Conservation (phyloP, 106 monocot species). For the Alisma plantagoaquatica region DNA sequence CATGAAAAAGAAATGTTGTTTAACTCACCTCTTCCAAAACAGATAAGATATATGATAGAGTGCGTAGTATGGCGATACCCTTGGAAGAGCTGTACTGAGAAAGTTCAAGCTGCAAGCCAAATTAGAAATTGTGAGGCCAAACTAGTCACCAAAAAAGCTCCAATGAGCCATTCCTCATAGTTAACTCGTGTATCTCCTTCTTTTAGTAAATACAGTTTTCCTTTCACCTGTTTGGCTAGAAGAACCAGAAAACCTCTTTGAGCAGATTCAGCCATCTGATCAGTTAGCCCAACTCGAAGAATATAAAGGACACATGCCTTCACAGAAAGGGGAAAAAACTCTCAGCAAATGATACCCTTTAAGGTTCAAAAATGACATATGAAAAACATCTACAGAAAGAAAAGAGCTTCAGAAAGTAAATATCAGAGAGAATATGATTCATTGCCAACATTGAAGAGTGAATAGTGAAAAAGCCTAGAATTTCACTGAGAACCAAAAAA, state of each 20-base stretch:
- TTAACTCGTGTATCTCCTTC: no score
- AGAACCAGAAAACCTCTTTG: constrained; percentile 75
- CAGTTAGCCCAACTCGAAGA: constrained; percentile 81
- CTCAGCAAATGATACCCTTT: not conserved
- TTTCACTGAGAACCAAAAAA: no score
- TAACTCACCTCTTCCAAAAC: constrained; percentile 73
- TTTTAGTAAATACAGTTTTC: no score
- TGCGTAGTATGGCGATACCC: constrained; percentile 68
- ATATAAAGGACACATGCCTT: constrained; percentile 97
- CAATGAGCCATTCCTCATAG: no score
- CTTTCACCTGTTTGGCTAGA: constrained; percentile 63
- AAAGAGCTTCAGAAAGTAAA: no score
- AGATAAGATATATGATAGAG: constrained; percentile 78
- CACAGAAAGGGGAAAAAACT: constrained; percentile 1
- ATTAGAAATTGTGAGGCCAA: not conserved
- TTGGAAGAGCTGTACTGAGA: constrained; percentile 42
- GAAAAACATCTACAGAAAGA: not conserved
- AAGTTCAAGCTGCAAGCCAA: constrained; percentile 56
- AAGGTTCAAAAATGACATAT: not conserved
- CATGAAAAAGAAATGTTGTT: no score
- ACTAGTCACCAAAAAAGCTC: no score
- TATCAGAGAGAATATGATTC: no score
- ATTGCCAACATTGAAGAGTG: no score
- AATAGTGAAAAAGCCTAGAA: no score
- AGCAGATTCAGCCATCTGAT: constrained; percentile 83